phyloP scores from a whole-genome alignment of 2,329 filamentous ascomycete species.

The Tothia fuscella region DNA sequence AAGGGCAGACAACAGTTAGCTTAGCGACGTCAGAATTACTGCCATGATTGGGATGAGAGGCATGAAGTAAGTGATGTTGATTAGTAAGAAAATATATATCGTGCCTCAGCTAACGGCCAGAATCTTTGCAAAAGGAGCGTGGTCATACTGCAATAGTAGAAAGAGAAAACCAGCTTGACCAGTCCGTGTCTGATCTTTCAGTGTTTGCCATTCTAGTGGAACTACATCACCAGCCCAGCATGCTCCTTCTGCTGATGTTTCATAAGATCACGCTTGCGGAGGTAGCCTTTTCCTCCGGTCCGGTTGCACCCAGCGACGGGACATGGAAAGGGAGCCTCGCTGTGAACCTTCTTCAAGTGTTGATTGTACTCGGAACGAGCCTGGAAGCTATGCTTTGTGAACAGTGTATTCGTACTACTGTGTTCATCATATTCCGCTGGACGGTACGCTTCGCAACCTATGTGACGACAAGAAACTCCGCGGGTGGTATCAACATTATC shows the following conservation, averaged over 20 bases:
- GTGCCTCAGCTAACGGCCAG: too few species aligned
- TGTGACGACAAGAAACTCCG: slow-evolving; percentile 15
- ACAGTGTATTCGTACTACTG: fast-evolving
- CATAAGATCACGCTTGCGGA: slow-evolving; percentile 13
- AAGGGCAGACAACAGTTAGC: too few species aligned
- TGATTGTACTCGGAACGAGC: slow-evolving; percentile 21
- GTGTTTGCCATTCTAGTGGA: not conserved
- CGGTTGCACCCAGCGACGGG: slow-evolving; percentile 19
- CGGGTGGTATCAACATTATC: slow-evolving; percentile 14
- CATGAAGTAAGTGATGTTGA: too few species aligned
- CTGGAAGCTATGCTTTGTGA: slow-evolving; percentile 7
- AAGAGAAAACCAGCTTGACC: too few species aligned
- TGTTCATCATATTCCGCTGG: slow-evolving; percentile 7
- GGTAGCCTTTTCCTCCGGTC: slow-evolving; percentile 15
- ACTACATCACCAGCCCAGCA: not conserved
- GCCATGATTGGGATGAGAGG: too few species aligned
- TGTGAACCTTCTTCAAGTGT: slow-evolving; percentile 27
- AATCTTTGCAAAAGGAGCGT: too few species aligned
- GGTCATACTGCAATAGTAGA: too few species aligned
- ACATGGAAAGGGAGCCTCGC: slow-evolving; percentile 25
- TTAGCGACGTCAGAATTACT: too few species aligned
- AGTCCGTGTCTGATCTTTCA: too few species aligned
- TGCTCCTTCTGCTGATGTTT: slow-evolving; percentile 15
- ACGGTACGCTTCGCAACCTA: slow-evolving; percentile 16
- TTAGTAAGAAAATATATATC: too few species aligned